Base-by-base conservation (phyloP, 2,329 filamentous ascomycete species). In the Fusarium pilosicola region DNA sequence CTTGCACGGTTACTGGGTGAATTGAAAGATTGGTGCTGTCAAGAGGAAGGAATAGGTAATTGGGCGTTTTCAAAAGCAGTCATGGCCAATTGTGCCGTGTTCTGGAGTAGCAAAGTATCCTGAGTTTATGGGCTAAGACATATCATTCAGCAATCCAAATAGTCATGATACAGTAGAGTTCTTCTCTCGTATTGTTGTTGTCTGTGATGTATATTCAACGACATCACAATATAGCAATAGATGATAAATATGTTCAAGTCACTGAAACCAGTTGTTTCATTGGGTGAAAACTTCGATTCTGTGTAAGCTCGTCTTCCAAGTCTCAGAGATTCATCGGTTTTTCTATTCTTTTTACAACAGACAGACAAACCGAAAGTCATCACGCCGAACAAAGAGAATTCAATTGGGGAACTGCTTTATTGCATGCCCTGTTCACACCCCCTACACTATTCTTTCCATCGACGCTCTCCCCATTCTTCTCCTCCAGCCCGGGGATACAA, bases 381-480 rank as follows among this genome's bases (percentile, higher is more conserved):
- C 64, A 74, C 61, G 45, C 57, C 44, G 32, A 51, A 62, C 65
- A 46, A 65, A 65, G 51, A 59, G 32, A 65, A 41, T 42, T 62
- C 60, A 66, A 61, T 65, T 65, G 56, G 65, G 76, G 68, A 72
- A 79, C 67, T 74, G 77, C 73, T 79, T 68, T 79, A 79, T 79
- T 79, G 77, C 74, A 66, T 63, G 68, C 68, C 77, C 71, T 77
- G 74, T 73, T 70, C 77, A 71, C 74, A 74, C 69, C 77, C 68
- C 77, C 77, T 78, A 79, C 77, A 79, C 77, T 77, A 76, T 70
- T 79, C 76, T 76, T 79, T 77, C 77, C 77, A 79, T 78, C 74
- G 65, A 77, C 65, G 68, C 63, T 67, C 70, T 73, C 68, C 72
- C 62, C 67, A 59, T 70, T 51, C 60, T 70, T 70, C 46, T 46